Conservation (phyloP, 352 stramenopile genomes). For the Poterioochromonas sp. region DNA sequence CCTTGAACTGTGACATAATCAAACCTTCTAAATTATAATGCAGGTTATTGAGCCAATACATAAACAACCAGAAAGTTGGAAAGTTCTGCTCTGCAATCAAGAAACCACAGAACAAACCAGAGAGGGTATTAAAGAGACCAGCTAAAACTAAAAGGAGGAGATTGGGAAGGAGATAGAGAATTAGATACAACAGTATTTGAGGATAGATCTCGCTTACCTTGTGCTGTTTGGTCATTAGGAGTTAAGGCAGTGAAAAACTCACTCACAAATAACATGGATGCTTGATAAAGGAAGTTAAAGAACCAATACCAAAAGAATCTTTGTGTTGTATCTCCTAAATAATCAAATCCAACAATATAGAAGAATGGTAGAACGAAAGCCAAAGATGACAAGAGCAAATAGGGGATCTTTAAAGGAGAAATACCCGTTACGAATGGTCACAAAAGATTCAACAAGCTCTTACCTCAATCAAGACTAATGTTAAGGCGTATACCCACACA, state of each 20-base stretch:
- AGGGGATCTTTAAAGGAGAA: slow-evolving; percentile 54
- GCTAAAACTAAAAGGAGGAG: slow-evolving; percentile 54
- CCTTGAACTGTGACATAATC: slow-evolving; percentile 49
- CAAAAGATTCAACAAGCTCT: no score
- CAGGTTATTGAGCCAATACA: slow-evolving; percentile 54
- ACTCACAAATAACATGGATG: slow-evolving; percentile 48
- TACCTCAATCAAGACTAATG: slow-evolving; percentile 61
- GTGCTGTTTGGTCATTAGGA: not conserved
- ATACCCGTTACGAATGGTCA: no score
- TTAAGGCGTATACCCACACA: slow-evolving; percentile 60
- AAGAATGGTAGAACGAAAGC: slow-evolving; percentile 26
- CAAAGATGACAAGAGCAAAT: not conserved
- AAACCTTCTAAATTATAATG: slow-evolving; percentile 63
- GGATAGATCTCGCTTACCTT: slow-evolving; percentile 29
- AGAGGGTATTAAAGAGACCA: slow-evolving; percentile 42
- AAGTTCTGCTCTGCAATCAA: slow-evolving; percentile 41
- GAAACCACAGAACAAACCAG: slow-evolving; percentile 45
- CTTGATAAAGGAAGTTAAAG: slow-evolving; percentile 50
- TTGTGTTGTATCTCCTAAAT: not conserved
- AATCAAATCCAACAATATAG: slow-evolving; percentile 32
- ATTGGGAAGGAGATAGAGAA: slow-evolving; percentile 45
- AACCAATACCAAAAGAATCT: slow-evolving; percentile 29
- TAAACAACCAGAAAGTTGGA: slow-evolving; percentile 42
- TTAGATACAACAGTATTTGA: not conserved
- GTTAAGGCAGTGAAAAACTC: not conserved